Evolutionary conservation across 306 rosid species (phyloP).

Genomic region (Corylus heterophylla): DNA sequence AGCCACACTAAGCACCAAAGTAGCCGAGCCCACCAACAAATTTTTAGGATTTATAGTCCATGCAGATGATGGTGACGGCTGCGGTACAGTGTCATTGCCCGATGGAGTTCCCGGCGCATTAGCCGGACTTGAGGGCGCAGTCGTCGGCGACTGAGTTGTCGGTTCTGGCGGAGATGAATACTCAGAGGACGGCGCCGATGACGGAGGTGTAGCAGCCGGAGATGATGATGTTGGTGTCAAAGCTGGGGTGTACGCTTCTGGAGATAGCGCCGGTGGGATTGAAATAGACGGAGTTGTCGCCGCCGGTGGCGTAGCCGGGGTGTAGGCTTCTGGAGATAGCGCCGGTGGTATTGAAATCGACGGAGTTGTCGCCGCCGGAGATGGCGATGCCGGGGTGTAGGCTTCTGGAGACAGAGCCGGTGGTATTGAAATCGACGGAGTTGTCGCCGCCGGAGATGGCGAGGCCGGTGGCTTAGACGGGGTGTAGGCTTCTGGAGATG

Average conservation of each 20-base stretch:
- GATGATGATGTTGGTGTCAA: slow-evolving; percentile 1
- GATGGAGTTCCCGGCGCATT: neutral
- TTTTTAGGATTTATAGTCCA: slow-evolving; percentile 31
- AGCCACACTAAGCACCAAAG: slow-evolving; percentile 36
- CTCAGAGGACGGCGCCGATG: slow-evolving; percentile 13
- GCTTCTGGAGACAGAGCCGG: neutral
- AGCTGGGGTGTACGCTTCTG: neutral
- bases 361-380: neutral
- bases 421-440: neutral
- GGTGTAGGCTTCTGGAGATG: neutral
- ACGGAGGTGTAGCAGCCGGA: neutral
- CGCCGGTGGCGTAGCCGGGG: neutral
- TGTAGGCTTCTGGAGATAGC: neutral
- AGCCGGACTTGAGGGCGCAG: slow-evolving; percentile 1
- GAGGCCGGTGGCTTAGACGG: slow-evolving; percentile 12
- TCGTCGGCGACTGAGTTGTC: neutral
- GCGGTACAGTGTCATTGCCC: neutral
- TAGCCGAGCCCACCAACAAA: slow-evolving; percentile 22
- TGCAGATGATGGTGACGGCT: neutral
- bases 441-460: slow-evolving; percentile 6
- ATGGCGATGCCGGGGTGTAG: neutral
- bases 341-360: slow-evolving; percentile 4
- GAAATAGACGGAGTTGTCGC: neutral
- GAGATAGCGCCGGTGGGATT: neutral
- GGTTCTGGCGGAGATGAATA: neutral